phyloP scores from a whole-genome alignment of 495 filamentous ascomycete genomes.

The Penicillium samsonianum region DNA sequence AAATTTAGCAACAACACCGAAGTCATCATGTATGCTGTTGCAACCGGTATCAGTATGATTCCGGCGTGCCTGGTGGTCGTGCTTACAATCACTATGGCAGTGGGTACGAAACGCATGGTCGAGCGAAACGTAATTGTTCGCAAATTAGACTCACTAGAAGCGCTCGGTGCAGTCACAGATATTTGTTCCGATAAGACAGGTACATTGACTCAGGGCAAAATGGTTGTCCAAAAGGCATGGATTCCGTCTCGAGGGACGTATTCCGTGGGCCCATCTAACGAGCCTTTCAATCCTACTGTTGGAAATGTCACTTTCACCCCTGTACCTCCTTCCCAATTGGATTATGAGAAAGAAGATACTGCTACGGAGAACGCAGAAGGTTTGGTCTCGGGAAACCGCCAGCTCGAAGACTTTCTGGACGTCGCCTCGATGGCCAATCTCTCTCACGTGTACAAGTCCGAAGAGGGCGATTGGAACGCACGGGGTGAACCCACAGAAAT shows the following conservation, averaged over 20 bases:
- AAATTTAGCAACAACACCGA: constrained; percentile 52
- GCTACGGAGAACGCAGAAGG: constrained; percentile 24
- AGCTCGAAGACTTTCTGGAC: constrained; percentile 49
- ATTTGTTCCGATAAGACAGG: constrained; percentile 89
- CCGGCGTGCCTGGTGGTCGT: constrained; percentile 66
- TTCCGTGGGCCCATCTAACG: constrained; percentile 47
- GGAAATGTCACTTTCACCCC: constrained; percentile 44
- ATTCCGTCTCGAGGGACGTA: constrained; percentile 59
- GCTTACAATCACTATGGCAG: constrained; percentile 64
- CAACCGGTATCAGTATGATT: constrained; percentile 58
- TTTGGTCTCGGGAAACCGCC: constrained; percentile 17
- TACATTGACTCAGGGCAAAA: constrained; percentile 83
- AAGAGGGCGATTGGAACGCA: constrained; percentile 50
- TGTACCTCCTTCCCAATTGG: constrained; percentile 30
- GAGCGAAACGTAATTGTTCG: constrained; percentile 65
- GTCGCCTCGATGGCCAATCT: constrained; percentile 61
- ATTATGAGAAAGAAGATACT: constrained; percentile 23
- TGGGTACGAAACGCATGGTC: constrained; percentile 63
- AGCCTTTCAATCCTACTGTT: constrained; percentile 50
- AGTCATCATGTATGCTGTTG: constrained; percentile 63
- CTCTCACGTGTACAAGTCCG: constrained; percentile 48
- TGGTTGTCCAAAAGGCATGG: constrained; percentile 73
- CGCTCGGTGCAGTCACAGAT: constrained; percentile 82
- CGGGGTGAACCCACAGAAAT: constrained; percentile 64
- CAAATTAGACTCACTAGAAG: constrained; percentile 69